Evolutionary conservation across 805 yeast species (phyloP).

Genomic region (Wickerhamiella vanderwaltii): DNA sequence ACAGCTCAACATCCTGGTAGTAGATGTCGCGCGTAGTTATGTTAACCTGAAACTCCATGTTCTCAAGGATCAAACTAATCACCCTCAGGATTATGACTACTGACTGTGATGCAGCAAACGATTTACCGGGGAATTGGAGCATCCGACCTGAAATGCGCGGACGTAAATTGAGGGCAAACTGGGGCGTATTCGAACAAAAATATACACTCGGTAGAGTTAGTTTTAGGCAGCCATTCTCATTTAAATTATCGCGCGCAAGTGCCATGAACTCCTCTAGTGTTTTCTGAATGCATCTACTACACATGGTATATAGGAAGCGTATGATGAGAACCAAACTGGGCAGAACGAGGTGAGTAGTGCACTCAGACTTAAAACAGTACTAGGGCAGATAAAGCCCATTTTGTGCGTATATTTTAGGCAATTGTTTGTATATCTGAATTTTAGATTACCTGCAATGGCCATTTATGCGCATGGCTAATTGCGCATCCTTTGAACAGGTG

Average conservation of each 20-base stretch:
- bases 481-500: too few species aligned
- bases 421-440: too few species aligned
- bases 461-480: too few species aligned
- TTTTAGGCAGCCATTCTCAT: not conserved
- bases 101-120: not conserved
- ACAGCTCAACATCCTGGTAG: slow-evolving; percentile 45
- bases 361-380: too few species aligned
- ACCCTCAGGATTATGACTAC: slow-evolving; percentile 6
- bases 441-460: too few species aligned
- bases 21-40: slow-evolving; percentile 44
- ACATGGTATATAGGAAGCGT: too few species aligned
- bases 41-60: slow-evolving; percentile 14
- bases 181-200: not conserved
- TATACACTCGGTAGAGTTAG: not conserved
- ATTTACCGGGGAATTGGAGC: not conserved
- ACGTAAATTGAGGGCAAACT: not conserved
- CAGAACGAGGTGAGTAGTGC: too few species aligned
- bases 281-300: slow-evolving; percentile 1
- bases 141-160: not conserved
- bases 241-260: not conserved
- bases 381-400: too few species aligned
- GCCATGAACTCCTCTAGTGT: not conserved
- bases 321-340: too few species aligned
- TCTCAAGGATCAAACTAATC: slow-evolving; percentile 13
- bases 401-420: too few species aligned